Base-by-base conservation (phyloP, 108 stramenopile species). In the Chaetoceros muelleri region DNA sequence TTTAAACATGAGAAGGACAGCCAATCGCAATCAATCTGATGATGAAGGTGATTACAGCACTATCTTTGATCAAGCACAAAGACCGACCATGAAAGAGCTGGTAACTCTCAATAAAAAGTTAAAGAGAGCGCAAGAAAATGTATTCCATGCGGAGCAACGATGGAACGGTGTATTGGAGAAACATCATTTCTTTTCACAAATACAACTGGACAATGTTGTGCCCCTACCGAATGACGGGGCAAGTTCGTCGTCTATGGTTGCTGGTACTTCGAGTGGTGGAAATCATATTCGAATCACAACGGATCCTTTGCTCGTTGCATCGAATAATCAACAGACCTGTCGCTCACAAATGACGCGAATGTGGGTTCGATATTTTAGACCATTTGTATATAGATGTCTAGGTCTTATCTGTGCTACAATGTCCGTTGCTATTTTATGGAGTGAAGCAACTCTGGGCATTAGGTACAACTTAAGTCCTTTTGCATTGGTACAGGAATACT, bases 371-470 rank as follows among this genome's bases (percentile, higher is more conserved):
- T 56, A 62, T 51, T 58, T 77, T 48, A 57, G 76, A 44, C 75
- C 65, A 60, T 57, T 61, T 5, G 55, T 61, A 10, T 76, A 69
- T 61, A 60, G 80, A 46, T 45, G 55, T 1, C 44, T 68, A n/a
- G 77, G 71, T 0, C 26, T 81, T 7, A 19, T 79, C 3, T 72
- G 66, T 8, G 77, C 70, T 1, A 61, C 50, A 23, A 56, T 87
- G 28, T 79, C 75, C 17, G 54, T 59, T 1, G 52, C 79, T 20
- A 69, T 87, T 13, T 20, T 87, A 8, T 71, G 80, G 66, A 75
- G 76, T 49, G 82, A 87, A 67, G 82, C 81, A 25, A 74, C 78
- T 17, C 24, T 82, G 29, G 67, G 67, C 26, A 51, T 53, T 20
- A 61, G 72, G 24, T 22, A 67, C 23, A 75, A 69, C 47, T 48